phyloP scores from a whole-genome alignment of 495 filamentous ascomycete species.

The Penicillium coprophilum region DNA sequence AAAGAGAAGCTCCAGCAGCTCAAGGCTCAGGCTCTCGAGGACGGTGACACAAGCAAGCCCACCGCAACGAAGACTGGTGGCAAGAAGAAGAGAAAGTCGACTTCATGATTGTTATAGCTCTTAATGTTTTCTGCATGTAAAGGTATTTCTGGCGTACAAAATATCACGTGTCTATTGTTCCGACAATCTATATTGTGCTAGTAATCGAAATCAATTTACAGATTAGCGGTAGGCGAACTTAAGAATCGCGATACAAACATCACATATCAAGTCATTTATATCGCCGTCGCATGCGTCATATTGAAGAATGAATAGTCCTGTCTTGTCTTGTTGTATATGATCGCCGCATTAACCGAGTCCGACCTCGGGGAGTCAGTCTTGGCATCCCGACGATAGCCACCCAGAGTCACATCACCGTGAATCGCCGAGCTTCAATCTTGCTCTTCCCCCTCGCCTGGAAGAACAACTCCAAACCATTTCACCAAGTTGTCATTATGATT shows the following conservation, averaged over 20 bases:
- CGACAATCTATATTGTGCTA: slow-evolving; percentile 8
- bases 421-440: slow-evolving; percentile 31
- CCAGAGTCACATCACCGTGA: slow-evolving; percentile 27
- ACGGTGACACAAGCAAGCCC: slow-evolving; percentile 32
- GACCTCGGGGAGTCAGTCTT: slow-evolving; percentile 40
- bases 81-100: slow-evolving; percentile 49
- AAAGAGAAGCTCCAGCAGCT: slow-evolving; percentile 59
- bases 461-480: slow-evolving; percentile 11
- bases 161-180: slow-evolving; percentile 35
- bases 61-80: slow-evolving; percentile 28
- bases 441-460: slow-evolving; percentile 15
- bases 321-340: no score
- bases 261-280: background rate
- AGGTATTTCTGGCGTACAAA: slow-evolving; percentile 42
- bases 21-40: slow-evolving; percentile 49
- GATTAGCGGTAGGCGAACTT: background rate
- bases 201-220: slow-evolving; percentile 3
- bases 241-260: background rate
- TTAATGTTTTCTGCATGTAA: slow-evolving; percentile 36
- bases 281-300: slow-evolving; percentile 13
- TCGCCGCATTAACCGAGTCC: slow-evolving; percentile 44
- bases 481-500: slow-evolving; percentile 36
- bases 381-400: slow-evolving; percentile 36
- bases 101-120: slow-evolving; percentile 38
- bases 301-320: slow-evolving; percentile 14